phyloP scores from a whole-genome alignment of 345 rosid genomes.

The Mercurialis annua region DNA sequence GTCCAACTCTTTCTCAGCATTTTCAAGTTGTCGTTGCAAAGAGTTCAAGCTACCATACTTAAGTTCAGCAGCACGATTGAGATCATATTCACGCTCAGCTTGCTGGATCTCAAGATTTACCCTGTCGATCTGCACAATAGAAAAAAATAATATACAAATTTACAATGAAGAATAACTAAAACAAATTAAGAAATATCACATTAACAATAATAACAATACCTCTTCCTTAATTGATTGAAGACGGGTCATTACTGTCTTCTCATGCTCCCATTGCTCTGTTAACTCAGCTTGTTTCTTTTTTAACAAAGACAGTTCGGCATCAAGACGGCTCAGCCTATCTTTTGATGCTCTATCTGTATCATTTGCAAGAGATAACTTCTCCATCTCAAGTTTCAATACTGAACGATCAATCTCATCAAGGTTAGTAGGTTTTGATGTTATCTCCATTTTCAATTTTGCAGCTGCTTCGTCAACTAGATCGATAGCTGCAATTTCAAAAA shows the following conservation, averaged over 20 bases:
- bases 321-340: slow-evolving; percentile 85
- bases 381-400: slow-evolving; percentile 95
- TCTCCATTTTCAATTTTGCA: slow-evolving; percentile 97
- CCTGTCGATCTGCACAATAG: slow-evolving; percentile 65
- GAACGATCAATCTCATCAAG: slow-evolving; percentile 96
- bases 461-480: slow-evolving; percentile 99
- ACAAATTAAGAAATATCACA: neutral
- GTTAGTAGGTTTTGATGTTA: slow-evolving; percentile 96
- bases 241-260: slow-evolving; percentile 91
- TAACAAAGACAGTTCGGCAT: slow-evolving; percentile 62
- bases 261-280: slow-evolving; percentile 99
- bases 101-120: slow-evolving; percentile 96
- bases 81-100: slow-evolving; percentile 97
- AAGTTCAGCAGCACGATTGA: slow-evolving; percentile 96
- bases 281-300: slow-evolving; percentile 81
- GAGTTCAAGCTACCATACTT: slow-evolving; percentile 92
- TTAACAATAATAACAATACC: slow-evolving; percentile 29
- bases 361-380: slow-evolving; percentile 86
- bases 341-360: slow-evolving; percentile 92
- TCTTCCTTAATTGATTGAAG: slow-evolving; percentile 96
- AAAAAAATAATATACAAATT: slow-evolving; percentile 1
- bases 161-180: neutral
- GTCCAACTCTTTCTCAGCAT: slow-evolving; percentile 82
- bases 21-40: slow-evolving; percentile 75
- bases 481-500: slow-evolving; percentile 61